Evolutionary conservation across 2,329 filamentous ascomycete species (phyloP), one percentile per base, ranked within the genome.

Genomic region (Colletotrichum zoysiae): DNA sequence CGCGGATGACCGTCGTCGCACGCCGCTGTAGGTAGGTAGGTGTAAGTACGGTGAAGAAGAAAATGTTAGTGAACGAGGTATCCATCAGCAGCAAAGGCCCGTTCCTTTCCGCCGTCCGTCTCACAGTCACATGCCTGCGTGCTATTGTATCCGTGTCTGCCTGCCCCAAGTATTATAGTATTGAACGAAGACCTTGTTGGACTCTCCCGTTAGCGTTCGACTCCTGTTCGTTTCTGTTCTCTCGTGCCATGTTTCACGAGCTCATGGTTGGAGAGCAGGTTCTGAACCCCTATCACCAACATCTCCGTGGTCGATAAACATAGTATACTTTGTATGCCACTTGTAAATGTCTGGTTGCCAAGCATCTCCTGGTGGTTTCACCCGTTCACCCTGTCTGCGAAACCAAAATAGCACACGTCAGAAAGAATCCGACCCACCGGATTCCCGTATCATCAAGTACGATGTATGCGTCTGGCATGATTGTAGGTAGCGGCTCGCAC

Each of bases 41-140:
- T 40, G 44, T n/a, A 46, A 30, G 46, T 48, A 48, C 46, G 46
- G 46, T 48, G n/a, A 48, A 23, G 26, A 44, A 20, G 33, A 26
- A 26, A 68, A 56, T 72, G 70, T 55, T 72, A 72, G 70, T 72
- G 70, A 35, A 30, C 9, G 61, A 71, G 50, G 60, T 63, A 63
- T 48, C 23, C 60, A 50, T 55, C 30, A 12, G 35, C 40, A 18
- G 55, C 38, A 16, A 44, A n/a, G 44, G 16, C 53, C 60, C 60
- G 60, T 63, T 72, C 70, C 70, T 42, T 70, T 72, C 65, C 51
- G 60, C 66, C 66, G 53, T 40, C 30, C 63, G 60, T 72, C 67
- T n/a, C 38, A 35, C 60, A 66, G 42, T 58, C 63, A 57, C 65
- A 61, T 72, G 44, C 40, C 11, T 40, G 30, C n/a, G 38, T 53